Base-by-base conservation (phyloP, 441 rosid species). In the Viola pubescens region DNA sequence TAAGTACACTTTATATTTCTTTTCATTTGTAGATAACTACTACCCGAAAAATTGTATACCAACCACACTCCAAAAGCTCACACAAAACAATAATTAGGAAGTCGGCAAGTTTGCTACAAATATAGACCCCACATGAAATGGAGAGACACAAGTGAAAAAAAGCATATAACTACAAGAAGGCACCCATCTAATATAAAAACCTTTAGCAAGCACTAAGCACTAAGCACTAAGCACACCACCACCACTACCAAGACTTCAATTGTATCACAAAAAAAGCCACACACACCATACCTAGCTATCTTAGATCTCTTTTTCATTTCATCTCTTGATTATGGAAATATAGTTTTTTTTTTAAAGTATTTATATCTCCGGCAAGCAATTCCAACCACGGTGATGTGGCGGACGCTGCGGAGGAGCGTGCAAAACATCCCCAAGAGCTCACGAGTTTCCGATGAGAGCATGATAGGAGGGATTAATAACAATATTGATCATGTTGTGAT, bases 361-460 rank as follows among this genome's bases (percentile, higher is more conserved):
- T n/a, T 4, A 54, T 41, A 13, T 39, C 16, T 49, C 7, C 48
- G 41, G 41, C 51, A 3, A 8, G 0, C 12, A 6, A 9, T 3
- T 52, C 0, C 7, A 7, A 7, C 6, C 47, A 40, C 11, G 11
- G 40, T 51, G 55, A 82, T 88, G 96, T 69, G 72, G 72, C 79
- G 65, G 44, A 63, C 69, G 5, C 14, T 85, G 57, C 53, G 74
- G 44, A 55, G 77, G 66, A 75, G 73, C 70, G 69, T 80, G 53
- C 78, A 70, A 41, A 81, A 73, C 61, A 69, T 71, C 14, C 57
- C 76, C 68, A 89, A 85, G 75, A 77, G 88, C 58, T 76, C 76
- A 0, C 71, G 86, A n/a, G 97, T 89, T 7, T 91, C 85, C 0
- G 97, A 89, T 3, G 97, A 89, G 67, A 84, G 65, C 73, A 60